Conservation (phyloP, 164 flowering plant species). For the Nelumbo lutea region DNA sequence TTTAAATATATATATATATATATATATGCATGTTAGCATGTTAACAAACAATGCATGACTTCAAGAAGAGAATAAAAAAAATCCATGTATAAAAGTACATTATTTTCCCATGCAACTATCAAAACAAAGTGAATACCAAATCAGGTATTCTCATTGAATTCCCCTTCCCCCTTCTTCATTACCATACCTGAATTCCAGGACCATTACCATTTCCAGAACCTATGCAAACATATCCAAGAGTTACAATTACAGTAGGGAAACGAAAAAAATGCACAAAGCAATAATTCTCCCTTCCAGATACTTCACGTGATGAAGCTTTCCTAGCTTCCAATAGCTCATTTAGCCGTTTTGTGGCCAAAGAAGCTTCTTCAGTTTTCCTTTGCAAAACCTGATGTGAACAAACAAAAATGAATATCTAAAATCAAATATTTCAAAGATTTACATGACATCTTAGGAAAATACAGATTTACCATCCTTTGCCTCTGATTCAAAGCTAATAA, state of each 20-base stretch:
- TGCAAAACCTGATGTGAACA: slow-evolving; percentile 68
- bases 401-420: background rate
- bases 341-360: slow-evolving; percentile 84
- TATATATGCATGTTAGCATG: background rate
- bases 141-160: too few species aligned
- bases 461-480: slow-evolving; percentile 76
- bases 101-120: too few species aligned
- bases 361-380: slow-evolving; percentile 95
- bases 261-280: background rate
- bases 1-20: background rate
- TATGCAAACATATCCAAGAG: slow-evolving; percentile 10
- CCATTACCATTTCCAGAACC: slow-evolving; percentile 61
- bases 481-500: slow-evolving; percentile 87
- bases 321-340: slow-evolving; percentile 88
- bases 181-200: slow-evolving; percentile 75
- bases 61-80: background rate
- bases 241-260: background rate
- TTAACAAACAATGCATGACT: slow-evolving; percentile 3
- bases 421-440: background rate
- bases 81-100: too few species aligned
- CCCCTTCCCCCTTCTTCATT: background rate
- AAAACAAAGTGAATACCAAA: too few species aligned
- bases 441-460: background rate
- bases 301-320: slow-evolving; percentile 73
- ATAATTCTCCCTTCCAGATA: slow-evolving; percentile 27